Conservation (phyloP, 2,329 filamentous ascomycete species). For the Fonsecaea pedrosoi region DNA sequence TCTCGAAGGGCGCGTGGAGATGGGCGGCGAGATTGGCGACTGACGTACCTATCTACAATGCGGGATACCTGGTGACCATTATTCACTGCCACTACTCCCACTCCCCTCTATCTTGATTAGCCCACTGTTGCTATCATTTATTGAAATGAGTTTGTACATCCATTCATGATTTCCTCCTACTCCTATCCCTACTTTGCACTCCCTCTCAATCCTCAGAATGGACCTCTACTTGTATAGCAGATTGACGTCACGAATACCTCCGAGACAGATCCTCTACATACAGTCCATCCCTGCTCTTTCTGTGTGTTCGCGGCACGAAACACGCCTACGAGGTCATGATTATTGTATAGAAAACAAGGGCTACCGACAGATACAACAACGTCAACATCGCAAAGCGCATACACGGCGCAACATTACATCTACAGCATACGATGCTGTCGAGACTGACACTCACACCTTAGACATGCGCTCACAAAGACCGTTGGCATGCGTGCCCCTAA, state of each 20-base stretch:
- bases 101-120: slow-evolving; percentile 7
- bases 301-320: slow-evolving; percentile 1
- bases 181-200: neutral
- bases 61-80: neutral
- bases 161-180: neutral
- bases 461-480: slow-evolving; percentile 27
- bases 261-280: slow-evolving; percentile 15
- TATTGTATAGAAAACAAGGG: neutral
- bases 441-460: slow-evolving; percentile 3
- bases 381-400: slow-evolving; percentile 33
- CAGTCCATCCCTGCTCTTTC: slow-evolving; percentile 8
- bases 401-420: slow-evolving; percentile 35
- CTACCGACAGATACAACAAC: neutral
- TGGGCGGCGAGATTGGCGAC: slow-evolving; percentile 1
- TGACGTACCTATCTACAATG: slow-evolving; percentile 16
- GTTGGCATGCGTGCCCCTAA: slow-evolving; percentile 37
- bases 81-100: neutral
- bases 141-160: slow-evolving; percentile 14
- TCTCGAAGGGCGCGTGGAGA: slow-evolving; percentile 15
- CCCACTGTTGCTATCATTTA: neutral
- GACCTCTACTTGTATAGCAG: slow-evolving; percentile 16
- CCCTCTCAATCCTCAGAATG: slow-evolving; percentile 17
- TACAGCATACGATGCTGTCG: slow-evolving; percentile 21
- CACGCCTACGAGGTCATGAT: neutral
- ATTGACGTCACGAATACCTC: slow-evolving; percentile 5